These are phyloP conservation scores for Paramecium sonneborni DNA, from an alignment of 73 alveolate species.

Conservation along the genomic window DNA sequence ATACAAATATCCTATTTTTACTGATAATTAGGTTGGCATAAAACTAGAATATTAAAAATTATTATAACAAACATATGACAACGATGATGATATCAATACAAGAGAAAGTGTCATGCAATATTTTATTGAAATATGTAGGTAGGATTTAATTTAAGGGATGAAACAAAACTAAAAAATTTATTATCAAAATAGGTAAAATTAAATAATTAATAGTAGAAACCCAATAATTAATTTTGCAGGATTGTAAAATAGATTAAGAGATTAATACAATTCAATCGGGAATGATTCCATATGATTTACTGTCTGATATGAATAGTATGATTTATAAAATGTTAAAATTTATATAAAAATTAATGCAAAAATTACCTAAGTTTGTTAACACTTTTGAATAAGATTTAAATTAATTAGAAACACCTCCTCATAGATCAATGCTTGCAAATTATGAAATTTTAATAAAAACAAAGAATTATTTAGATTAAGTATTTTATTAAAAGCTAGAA, in stretches of 20 bases:
- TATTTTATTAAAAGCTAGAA: neutral
- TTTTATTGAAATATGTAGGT: neutral
- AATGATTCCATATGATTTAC: neutral
- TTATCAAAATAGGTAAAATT: neutral
- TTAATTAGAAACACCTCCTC: constrained; percentile 36
- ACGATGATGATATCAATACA: constrained; percentile 41
- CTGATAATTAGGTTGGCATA: constrained; percentile 27
- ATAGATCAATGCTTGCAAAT: neutral
- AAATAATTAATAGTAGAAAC: neutral
- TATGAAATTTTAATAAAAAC: neutral
- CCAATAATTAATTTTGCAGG: constrained; percentile 15
- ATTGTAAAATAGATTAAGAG: neutral
- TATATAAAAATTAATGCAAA: neutral
- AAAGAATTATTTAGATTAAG: neutral
- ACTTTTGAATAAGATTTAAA: neutral
- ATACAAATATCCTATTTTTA: constrained; percentile 20
- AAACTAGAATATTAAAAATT: neutral
- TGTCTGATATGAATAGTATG: neutral
- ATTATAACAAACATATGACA: constrained; percentile 10
- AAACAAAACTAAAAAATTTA: neutral
- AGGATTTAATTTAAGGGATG: constrained; percentile 17
- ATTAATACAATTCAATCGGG: neutral
- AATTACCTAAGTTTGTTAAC: neutral
- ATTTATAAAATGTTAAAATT: neutral
- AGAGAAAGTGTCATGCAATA: constrained; percentile 13